phyloP scores from a whole-genome alignment of 1,284 basidiomycete species.

The Moesziomyces antarcticus region DNA sequence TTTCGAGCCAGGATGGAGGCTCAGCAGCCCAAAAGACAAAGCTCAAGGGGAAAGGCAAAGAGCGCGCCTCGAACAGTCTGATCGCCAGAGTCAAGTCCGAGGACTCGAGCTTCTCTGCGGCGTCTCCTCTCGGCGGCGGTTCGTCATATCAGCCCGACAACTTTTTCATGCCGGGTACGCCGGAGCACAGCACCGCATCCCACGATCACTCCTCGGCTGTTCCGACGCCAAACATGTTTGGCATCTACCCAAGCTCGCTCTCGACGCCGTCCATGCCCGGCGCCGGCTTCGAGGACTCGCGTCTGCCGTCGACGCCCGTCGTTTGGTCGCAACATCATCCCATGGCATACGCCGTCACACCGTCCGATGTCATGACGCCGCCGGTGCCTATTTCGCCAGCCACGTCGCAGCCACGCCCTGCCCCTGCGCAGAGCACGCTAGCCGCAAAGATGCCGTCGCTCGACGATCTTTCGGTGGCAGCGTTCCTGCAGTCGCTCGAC shows the following conservation, averaged over 20 bases:
- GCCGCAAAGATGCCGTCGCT: constrained; percentile 39
- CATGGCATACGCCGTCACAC: constrained; percentile 13
- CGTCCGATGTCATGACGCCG: constrained; percentile 25
- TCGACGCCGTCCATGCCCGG: constrained; percentile 1
- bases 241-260: constrained; percentile 6
- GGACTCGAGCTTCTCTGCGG: background rate
- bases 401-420: constrained; percentile 1
- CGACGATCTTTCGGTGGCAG: constrained; percentile 61
- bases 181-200: no score
- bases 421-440: background rate
- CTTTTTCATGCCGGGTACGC: background rate
- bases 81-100: constrained; percentile 20
- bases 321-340: constrained; percentile 19
- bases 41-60: constrained; percentile 8
- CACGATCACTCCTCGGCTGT: background rate
- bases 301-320: constrained; percentile 7
- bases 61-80: background rate
- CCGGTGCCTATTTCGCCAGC: constrained; percentile 10
- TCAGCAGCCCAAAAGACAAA: background rate
- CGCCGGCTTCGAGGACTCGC: background rate
- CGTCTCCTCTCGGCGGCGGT: background rate
- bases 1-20: background rate
- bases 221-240: background rate
- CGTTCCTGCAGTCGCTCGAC: constrained; percentile 64
- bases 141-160: background rate